Evolutionary conservation across 2,329 filamentous ascomycete genomes (phyloP), one percentile per base, ranked within the genome.

Genomic region (Nemania bipapillata): DNA sequence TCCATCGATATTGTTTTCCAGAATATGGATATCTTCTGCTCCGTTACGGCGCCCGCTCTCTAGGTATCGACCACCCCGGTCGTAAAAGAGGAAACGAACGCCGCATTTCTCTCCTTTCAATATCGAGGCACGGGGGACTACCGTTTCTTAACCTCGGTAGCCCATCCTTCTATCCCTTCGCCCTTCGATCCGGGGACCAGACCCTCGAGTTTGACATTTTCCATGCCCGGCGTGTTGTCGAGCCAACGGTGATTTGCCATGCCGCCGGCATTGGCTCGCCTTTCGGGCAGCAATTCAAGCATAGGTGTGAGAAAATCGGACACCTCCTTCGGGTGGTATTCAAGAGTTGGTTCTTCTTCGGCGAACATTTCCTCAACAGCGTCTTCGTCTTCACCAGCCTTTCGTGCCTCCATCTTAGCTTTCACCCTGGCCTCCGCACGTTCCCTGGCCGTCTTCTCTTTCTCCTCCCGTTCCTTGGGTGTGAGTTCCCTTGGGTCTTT

Each of bases 101-200:
- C 22, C 17, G 32, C 20, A 7, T 40, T 37, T 12, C n/a, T 17
- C 17, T n/a, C 30, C 20, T 8, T 22, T 5, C 50, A 53, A 55
- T 15, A n/a, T n/a, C 7, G 8, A 8, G 2, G 22, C 15, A 4
- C 5, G 2, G 24, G 2, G 35, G 53, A 69, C 81, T 84, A 94
- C 83, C 92, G 88, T 83, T 91, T 92, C 85, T 96, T 95, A 76
- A 97, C 87, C 83, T 98, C 95, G 47, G 86, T 90, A 8, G 93
- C 90, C 95, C 95, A 98, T 3, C 95, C 95, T 63, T 97, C 93
- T 77, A 98, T 98, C 0, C 93, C 94, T 66, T 97, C 95, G 1
- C 95, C 95, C 66, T 89, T 90, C 72, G 90, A 93, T 6, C 94
- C 94, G 0, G 96, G 92, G 55, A 89, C 83, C 35, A 97, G 85